A percentile compares a stretch with the other conserved stretches of the same genome.
Conservation (phyloP, 495 filamentous ascomycete genomes). For the Penicillium antarcticum region DNA sequence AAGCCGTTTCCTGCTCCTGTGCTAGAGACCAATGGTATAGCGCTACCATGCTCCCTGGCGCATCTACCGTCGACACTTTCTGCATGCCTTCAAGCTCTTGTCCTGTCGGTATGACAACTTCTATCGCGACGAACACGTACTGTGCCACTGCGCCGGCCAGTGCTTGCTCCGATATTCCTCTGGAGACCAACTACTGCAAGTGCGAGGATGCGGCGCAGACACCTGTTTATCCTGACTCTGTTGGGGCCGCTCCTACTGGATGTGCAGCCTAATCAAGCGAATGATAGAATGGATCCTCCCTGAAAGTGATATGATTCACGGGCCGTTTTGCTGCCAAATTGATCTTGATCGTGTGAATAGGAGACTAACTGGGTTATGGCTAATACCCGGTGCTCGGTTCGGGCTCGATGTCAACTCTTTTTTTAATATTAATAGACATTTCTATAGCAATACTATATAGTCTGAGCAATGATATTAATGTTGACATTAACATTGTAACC, state of each 20-base stretch:
- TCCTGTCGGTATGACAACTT: constrained; percentile 5
- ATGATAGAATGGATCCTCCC: too few species aligned
- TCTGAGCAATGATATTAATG: too few species aligned
- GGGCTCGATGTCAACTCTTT: too few species aligned
- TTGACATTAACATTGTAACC: not conserved
- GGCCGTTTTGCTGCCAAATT: too few species aligned
- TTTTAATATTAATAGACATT: too few species aligned
- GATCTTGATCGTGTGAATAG: too few species aligned
- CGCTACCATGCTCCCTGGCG: constrained; percentile 6
- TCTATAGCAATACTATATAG: too few species aligned
- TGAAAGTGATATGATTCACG: too few species aligned
- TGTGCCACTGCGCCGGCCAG: not conserved
- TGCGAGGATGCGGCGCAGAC: not conserved
- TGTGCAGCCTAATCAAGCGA: not conserved
- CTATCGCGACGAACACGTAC: not conserved
- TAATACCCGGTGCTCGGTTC: too few species aligned
- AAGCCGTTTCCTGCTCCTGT: constrained; percentile 24
- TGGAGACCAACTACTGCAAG: not conserved
- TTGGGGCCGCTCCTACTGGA: too few species aligned
- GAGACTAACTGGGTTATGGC: too few species aligned
- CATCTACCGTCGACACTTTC: constrained; percentile 15
- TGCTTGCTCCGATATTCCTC: not conserved
- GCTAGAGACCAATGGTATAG: constrained; percentile 24
- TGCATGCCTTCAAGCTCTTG: constrained; percentile 25
- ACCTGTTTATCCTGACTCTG: not conserved